Evolutionary conservation across 768 basidiomycete genomes (phyloP), one percentile per base, ranked within the genome.

Genomic region (Filobasidium floriforme): DNA sequence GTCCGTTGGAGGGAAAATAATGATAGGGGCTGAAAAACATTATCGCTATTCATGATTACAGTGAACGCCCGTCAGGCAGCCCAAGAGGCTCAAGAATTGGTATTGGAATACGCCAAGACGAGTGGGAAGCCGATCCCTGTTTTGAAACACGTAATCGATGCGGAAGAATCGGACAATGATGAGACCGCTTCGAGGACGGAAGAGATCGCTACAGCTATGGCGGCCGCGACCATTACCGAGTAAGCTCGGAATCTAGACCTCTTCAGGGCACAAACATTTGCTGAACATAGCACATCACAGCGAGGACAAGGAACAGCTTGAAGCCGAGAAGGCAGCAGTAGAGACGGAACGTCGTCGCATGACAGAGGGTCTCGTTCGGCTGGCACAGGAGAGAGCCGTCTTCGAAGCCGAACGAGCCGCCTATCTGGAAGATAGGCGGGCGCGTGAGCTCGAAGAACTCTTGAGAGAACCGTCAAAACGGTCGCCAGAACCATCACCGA

Each of bases 391-490:
- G 62, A 54, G 71, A 44, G 68, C 68, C 10, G 61, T 69, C 14
- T 62, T 77, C n/a, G 75, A 75, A 68, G 76, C 65, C 29, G 74
- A 77, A 55, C 63, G 74, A 26, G 60, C 66, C 28, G 68, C 70
- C 0, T 77, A 75, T 66, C 19, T 71, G 9, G 76, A 73, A 32
- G 75, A 77, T 55, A 54, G 32, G 24, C 26, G 62, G 28, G 54
- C 63, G 7, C 54, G 65, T 18, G 69, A 75, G 43, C 64, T 77
- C n/a, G 57, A 72, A 46, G 67, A 69, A 19, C 65, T 77, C 7
- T 63, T 77, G 59, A 63, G 68, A 5, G 65, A 71, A 51, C 64
- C 64, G 2, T 59, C 64, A 3, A 57, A 57, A 60, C 44, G 32
- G 44, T 46, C 54, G 7, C 7, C 29, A 15, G 54, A 32, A 57